A percentile compares a stretch with the other conserved stretches of the same genome.
Evolutionary conservation across 306 rosid genomes (phyloP).

Genomic region (Medicago lupulina): DNA sequence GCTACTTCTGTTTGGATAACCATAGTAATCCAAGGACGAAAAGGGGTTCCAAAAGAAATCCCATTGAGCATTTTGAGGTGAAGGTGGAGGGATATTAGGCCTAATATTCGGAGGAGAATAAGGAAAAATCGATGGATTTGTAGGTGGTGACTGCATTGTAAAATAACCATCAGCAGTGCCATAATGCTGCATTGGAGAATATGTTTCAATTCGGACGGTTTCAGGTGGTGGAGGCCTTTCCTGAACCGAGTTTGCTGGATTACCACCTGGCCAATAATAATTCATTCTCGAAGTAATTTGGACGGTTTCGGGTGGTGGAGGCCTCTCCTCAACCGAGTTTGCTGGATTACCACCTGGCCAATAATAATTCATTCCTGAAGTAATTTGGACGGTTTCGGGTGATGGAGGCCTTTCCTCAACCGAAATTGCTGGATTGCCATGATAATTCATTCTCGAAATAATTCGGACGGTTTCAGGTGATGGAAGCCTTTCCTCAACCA

Average conservation of each 20-base stretch:
- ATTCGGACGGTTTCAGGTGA: conserved; percentile 72
- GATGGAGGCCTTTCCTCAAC: conserved; percentile 86
- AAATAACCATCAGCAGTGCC: conserved; percentile 68
- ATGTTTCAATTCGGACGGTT: conserved; percentile 63
- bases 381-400: conserved; percentile 69
- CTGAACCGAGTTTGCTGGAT: conserved; percentile 71
- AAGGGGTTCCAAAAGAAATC: conserved; percentile 96
- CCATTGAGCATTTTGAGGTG: conserved; percentile 85
- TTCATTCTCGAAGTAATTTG: conserved; percentile 70
- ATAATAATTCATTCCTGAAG: conserved; percentile 48
- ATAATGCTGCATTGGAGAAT: conserved; percentile 61
- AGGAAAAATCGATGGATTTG: conserved; percentile 68
- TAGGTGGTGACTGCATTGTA: conserved; percentile 68
- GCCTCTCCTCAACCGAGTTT: conserved; percentile 82
- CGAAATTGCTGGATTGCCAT: conserved; percentile 69
- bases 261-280: conserved; percentile 77
- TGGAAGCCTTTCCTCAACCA: conserved; percentile 81
- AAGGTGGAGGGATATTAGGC: conserved; percentile 70
- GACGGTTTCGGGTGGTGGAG: conserved; percentile 66
- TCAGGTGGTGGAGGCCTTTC: conserved; percentile 85
- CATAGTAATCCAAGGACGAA: conserved; percentile 78
- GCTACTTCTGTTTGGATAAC: conserved; percentile 61
- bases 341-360: conserved; percentile 78
- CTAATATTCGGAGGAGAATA: conserved; percentile 63
- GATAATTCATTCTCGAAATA: conserved; percentile 47